phyloP scores from a whole-genome alignment of 164 flowering plant genomes.

The Tinospora cordifolia region DNA sequence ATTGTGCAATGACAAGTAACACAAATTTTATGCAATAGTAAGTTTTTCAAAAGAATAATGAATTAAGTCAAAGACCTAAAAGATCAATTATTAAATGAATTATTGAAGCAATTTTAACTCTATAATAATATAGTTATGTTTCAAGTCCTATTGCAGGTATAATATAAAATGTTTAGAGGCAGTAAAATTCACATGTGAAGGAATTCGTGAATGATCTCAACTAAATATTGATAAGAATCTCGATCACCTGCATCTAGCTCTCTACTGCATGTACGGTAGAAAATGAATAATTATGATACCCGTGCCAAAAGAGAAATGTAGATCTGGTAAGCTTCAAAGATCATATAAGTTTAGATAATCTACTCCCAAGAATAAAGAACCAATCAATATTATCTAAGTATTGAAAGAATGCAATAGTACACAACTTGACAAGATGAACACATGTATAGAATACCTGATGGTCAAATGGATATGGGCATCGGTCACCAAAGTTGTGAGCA shows the following conservation, averaged over 20 bases:
- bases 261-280: constrained; percentile 66
- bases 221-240: constrained; percentile 84
- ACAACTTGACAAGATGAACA: too few species aligned
- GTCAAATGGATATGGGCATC: too few species aligned
- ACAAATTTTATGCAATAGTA: not conserved
- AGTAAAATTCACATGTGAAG: constrained; percentile 66
- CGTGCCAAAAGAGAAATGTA: constrained; percentile 22
- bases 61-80: too few species aligned
- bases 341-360: not conserved
- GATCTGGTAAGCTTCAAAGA: not conserved
- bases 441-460: too few species aligned
- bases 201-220: constrained; percentile 89
- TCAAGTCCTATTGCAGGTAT: too few species aligned
- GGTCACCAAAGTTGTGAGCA: too few species aligned
- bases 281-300: constrained; percentile 88
- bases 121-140: too few species aligned
- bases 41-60: not conserved
- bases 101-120: too few species aligned
- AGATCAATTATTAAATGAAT: too few species aligned
- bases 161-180: too few species aligned
- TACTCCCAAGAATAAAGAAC: not conserved
- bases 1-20: not conserved
- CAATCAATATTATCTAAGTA: not conserved
- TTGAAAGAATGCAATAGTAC: not conserved
- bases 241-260: constrained; percentile 89